These are phyloP conservation scores for Xanthoconium stramineum DNA, from an alignment of 768 basidiomycete species.

Conservation along the genomic window DNA sequence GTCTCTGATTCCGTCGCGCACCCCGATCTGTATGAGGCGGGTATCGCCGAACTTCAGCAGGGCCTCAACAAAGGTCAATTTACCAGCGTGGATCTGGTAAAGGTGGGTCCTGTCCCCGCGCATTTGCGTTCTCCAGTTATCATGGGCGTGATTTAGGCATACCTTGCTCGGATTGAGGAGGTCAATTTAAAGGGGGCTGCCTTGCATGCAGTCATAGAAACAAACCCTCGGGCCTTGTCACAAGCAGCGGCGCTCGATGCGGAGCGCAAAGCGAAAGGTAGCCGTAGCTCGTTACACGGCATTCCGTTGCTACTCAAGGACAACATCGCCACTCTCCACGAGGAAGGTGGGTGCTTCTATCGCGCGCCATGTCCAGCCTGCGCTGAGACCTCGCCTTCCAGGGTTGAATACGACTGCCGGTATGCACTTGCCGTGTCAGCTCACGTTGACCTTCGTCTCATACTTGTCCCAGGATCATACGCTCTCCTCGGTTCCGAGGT, in stretches of 20 bases:
- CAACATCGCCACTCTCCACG: slow-evolving; percentile 34
- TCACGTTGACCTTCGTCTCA: not conserved
- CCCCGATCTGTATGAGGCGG: slow-evolving; percentile 64
- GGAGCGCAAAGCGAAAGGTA: slow-evolving; percentile 44
- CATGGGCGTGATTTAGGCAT: slow-evolving; percentile 41
- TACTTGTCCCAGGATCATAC: slow-evolving; percentile 27
- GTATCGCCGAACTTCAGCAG: slow-evolving; percentile 50
- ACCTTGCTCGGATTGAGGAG: slow-evolving; percentile 63
- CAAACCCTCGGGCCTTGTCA: slow-evolving; percentile 50
- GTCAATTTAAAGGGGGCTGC: slow-evolving; percentile 58
- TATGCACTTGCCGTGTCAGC: slow-evolving; percentile 1
- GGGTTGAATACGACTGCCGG: slow-evolving; percentile 42
- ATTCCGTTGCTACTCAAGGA: slow-evolving; percentile 60
- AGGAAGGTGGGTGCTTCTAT: slow-evolving; percentile 23
- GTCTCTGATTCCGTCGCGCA: slow-evolving; percentile 13
- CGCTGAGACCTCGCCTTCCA: not conserved
- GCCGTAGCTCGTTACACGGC: slow-evolving; percentile 50
- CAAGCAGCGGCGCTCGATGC: slow-evolving; percentile 50
- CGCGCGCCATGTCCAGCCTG: not conserved
- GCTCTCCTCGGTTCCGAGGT: slow-evolving; percentile 36
- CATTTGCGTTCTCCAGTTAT: not conserved
- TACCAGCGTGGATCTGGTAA: slow-evolving; percentile 61
- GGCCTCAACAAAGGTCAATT: slow-evolving; percentile 52
- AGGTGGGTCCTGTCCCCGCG: slow-evolving; percentile 33
- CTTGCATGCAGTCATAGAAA: slow-evolving; percentile 60